These are phyloP conservation scores for Antitrichia curtipendula DNA, from an alignment of 225 moss, liverwort and hornwort genomes.

Conservation along the genomic window DNA sequence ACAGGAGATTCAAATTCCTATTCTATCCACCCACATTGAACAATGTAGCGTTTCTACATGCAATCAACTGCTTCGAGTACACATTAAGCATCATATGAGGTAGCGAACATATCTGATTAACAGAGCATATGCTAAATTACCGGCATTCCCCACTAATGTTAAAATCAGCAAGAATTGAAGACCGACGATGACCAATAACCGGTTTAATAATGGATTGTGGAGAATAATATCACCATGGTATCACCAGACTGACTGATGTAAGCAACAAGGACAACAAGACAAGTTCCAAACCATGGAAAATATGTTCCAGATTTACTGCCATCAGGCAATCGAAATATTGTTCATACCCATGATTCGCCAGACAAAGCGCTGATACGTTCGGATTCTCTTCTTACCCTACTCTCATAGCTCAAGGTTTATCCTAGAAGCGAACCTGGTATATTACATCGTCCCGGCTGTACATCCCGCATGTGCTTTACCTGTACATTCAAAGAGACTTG, in stretches of 20 bases:
- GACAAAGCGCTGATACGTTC: not conserved
- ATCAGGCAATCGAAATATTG: not conserved
- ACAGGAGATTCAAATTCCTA: not conserved
- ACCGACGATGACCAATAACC: not conserved
- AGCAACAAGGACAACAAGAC: not conserved
- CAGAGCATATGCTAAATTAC: not conserved
- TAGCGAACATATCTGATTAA: not conserved
- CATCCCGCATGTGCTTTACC: not conserved
- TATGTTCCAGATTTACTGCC: not conserved
- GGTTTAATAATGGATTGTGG: not conserved
- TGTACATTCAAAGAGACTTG: slow-evolving; percentile 2
- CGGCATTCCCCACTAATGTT: not conserved
- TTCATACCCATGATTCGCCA: not conserved
- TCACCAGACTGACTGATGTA: not conserved
- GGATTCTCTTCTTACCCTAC: not conserved
- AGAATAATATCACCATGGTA: not conserved
- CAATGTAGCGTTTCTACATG: not conserved
- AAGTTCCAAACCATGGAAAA: not conserved
- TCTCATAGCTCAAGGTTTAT: not conserved
- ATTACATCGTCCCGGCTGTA: slow-evolving; percentile 7
- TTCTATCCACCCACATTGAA: not conserved
- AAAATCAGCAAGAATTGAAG: not conserved
- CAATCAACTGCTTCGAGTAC: not conserved
- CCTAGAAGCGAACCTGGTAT: slow-evolving; percentile 18
- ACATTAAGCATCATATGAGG: not conserved